Base-by-base conservation (phyloP, 2,329 filamentous ascomycete genomes). In the Colletotrichum agaves region DNA sequence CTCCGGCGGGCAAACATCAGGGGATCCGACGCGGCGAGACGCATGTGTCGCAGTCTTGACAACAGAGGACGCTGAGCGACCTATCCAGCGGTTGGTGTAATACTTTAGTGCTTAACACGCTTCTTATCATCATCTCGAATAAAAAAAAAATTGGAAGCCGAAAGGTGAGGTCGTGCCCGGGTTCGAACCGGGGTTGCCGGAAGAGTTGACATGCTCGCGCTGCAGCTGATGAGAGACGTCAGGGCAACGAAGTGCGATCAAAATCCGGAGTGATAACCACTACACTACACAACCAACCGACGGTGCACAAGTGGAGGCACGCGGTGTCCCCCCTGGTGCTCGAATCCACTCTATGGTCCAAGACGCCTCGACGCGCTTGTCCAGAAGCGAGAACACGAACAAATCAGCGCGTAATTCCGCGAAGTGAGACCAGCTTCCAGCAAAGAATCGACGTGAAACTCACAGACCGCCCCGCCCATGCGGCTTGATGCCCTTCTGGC, bases 181-280 rank as follows among this genome's bases (percentile, higher is more conserved):
- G 64, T 41, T 67, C 64, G 64, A 67, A 67, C 64, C 64, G 64
- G 64, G 64, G 64, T 67, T 64, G n/a, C 64, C 64, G 46, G 64
- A 67, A 67, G 46, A 23, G 31, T 7, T 52, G 12, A 19, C 17
- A 15, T 12, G 35, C 10, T 37, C 35, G 7, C 35, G 23, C 4
- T 7, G 27, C 35, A 15, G 35, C 12, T 37, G 35, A 37, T 11
- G 11, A 7, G 27, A 27, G 27, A 27, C 5, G 13, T 37, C 35
- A 37, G 35, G 5, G 35, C 12, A 13, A 37, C 10, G 3, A 15
- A 11, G 10, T 13, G n/a, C 2, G 17, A 41, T 67, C 64, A 67
- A 67, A 67, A 67, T 67, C 64, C 46, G 64, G 53, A 64, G 64
- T 67, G 64, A 67, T 67, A 55, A 67, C 64, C 64, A 47, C 64